phyloP scores from a whole-genome alignment of 805 yeast genomes.

The Starmerella gropengiesseri region DNA sequence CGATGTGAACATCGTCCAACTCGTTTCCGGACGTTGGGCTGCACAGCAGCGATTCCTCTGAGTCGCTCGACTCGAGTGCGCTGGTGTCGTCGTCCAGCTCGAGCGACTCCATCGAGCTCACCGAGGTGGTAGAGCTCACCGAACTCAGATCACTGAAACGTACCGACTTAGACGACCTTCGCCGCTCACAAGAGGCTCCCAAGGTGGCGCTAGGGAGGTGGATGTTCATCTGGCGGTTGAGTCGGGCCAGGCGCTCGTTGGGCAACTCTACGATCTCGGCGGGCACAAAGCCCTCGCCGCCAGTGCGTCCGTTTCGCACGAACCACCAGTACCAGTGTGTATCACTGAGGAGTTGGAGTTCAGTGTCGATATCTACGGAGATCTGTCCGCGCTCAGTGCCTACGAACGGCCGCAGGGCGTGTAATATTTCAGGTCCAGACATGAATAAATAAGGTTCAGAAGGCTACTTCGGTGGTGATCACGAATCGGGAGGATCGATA shows the following conservation, averaged over 20 bases:
- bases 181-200: too few species aligned
- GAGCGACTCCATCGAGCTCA: background rate
- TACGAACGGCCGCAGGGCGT: constrained; percentile 74
- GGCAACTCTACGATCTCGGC: constrained; percentile 91
- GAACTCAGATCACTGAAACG: too few species aligned
- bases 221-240: constrained; percentile 79
- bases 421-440: constrained; percentile 32
- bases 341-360: constrained; percentile 67
- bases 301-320: constrained; percentile 47
- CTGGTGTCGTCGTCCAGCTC: background rate
- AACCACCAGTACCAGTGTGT: constrained; percentile 97
- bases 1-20: background rate
- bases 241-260: constrained; percentile 78
- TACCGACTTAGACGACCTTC: too few species aligned
- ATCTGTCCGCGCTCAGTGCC: constrained; percentile 95
- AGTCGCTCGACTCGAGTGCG: background rate
- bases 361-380: constrained; percentile 64
- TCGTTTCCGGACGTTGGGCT: background rate
- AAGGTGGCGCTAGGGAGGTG: constrained; percentile 2
- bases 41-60: constrained; percentile 2
- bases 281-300: constrained; percentile 86
- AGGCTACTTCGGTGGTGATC: too few species aligned
- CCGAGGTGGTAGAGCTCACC: background rate
- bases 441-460: background rate
- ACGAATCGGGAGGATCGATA: too few species aligned